Conservation (phyloP, 495 filamentous ascomycete species). For the Lasiosphaeria ovina region DNA sequence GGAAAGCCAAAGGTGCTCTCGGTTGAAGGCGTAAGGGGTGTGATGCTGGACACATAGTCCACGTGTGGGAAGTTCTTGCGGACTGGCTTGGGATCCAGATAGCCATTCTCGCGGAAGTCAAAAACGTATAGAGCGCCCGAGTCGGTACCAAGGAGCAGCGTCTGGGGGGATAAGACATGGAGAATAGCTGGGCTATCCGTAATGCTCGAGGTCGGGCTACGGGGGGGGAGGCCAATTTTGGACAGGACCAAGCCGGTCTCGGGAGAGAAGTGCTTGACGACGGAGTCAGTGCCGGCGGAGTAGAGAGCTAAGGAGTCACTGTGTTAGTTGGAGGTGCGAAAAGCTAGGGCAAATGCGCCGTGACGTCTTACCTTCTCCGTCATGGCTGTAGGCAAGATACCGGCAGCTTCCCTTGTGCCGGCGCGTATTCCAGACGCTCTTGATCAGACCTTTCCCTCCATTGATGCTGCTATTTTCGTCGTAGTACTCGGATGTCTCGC, state of each 20-base stretch:
- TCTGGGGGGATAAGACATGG: slow-evolving; percentile 79
- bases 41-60: slow-evolving; percentile 90
- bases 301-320: slow-evolving; percentile 57
- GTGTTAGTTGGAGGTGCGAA: slow-evolving; percentile 12
- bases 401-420: slow-evolving; percentile 93
- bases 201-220: slow-evolving; percentile 31
- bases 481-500: slow-evolving; percentile 23
- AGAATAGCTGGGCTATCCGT: slow-evolving; percentile 73
- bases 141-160: slow-evolving; percentile 86
- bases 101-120: slow-evolving; percentile 73
- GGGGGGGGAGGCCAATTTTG: slow-evolving; percentile 65
- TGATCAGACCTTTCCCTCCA: slow-evolving; percentile 70
- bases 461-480: slow-evolving; percentile 46
- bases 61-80: slow-evolving; percentile 83
- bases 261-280: slow-evolving; percentile 82
- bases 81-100: slow-evolving; percentile 59
- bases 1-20: slow-evolving; percentile 78
- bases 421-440: slow-evolving; percentile 81
- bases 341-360: not conserved
- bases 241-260: slow-evolving; percentile 77
- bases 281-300: slow-evolving; percentile 83
- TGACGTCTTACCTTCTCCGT: slow-evolving; percentile 58
- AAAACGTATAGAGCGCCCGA: slow-evolving; percentile 85
- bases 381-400: slow-evolving; percentile 68
- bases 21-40: slow-evolving; percentile 72